A percentile compares a stretch with the other conserved stretches of the same genome.
phyloP scores from a whole-genome alignment of 306 rosid species.

The Hippophae rhamnoides region DNA sequence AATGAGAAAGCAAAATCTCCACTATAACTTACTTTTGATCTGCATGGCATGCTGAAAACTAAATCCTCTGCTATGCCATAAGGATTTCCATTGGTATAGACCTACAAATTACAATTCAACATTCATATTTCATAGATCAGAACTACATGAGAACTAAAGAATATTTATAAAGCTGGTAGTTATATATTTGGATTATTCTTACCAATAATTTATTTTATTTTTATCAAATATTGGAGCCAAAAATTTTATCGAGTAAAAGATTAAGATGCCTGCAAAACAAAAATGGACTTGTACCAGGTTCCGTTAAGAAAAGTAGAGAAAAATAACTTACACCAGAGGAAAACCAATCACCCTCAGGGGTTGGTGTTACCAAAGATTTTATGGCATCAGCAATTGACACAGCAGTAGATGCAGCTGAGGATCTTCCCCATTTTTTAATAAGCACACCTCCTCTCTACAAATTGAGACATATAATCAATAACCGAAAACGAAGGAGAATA shows the following conservation, averaged over 20 bases:
- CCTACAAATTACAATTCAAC: conserved; percentile 41
- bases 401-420: conserved; percentile 96
- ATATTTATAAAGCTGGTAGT: too few relatives aligned
- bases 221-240: too few relatives aligned
- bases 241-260: too few relatives aligned
- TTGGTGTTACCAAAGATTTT: conserved; percentile 69
- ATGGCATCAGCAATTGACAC: conserved; percentile 87
- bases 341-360: conserved; percentile 98
- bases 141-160: too few relatives aligned
- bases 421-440: conserved; percentile 95
- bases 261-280: too few relatives aligned
- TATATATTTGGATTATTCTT: too few relatives aligned
- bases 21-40: conserved; percentile 58
- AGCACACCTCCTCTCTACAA: conserved; percentile 89
- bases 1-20: conserved; percentile 10
- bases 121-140: too few relatives aligned
- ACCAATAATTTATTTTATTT: too few relatives aligned
- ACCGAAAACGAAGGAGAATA: not conserved
- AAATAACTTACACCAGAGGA: conserved; percentile 69
- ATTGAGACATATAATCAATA: conserved; percentile 17
- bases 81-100: conserved; percentile 78
- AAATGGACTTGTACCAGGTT: too few relatives aligned
- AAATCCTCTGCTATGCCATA: conserved; percentile 87
- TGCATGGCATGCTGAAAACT: conserved; percentile 95
- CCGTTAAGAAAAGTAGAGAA: not conserved